phyloP scores from a whole-genome alignment of 2,329 filamentous ascomycete genomes.

The Tothia fuscella region DNA sequence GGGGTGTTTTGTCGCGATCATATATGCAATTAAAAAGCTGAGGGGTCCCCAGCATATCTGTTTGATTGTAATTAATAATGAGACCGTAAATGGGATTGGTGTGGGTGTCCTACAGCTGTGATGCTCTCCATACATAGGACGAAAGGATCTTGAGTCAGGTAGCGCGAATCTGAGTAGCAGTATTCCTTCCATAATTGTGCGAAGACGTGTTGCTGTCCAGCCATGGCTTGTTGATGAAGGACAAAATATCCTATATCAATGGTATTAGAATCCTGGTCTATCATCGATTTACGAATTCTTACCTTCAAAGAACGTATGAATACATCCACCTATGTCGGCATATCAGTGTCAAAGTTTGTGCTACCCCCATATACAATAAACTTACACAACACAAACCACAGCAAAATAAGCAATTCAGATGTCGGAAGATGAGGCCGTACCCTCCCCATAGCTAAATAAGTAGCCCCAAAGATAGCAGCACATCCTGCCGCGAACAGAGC shows the following conservation, averaged over 20 bases:
- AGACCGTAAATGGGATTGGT: not conserved
- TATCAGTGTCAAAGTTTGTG: conserved; percentile 1
- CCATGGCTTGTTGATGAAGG: conserved; percentile 53
- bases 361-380: conserved; percentile 15
- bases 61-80: not conserved
- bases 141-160: conserved; percentile 69
- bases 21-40: conserved; percentile 43
- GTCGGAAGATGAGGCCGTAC: conserved; percentile 40
- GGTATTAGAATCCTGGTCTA: not conserved
- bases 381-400: conserved; percentile 68
- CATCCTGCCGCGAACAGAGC: conserved; percentile 46
- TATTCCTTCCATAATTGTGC: conserved; percentile 94
- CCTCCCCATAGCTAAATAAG: conserved; percentile 41
- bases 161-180: conserved; percentile 73
- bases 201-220: conserved; percentile 57
- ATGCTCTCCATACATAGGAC: conserved; percentile 80
- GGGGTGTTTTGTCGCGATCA: conserved; percentile 42
- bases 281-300: not conserved
- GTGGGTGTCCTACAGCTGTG: conserved; percentile 50
- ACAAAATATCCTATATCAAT: conserved; percentile 56
- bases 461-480: conserved; percentile 43
- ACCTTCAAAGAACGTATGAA: conserved; percentile 79
- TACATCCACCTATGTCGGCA: conserved; percentile 42
- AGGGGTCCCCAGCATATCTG: conserved; percentile 50
- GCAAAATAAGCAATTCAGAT: conserved; percentile 45